Base-by-base conservation (phyloP, 2,329 filamentous ascomycete species). In the Aureobasidium sp. region DNA sequence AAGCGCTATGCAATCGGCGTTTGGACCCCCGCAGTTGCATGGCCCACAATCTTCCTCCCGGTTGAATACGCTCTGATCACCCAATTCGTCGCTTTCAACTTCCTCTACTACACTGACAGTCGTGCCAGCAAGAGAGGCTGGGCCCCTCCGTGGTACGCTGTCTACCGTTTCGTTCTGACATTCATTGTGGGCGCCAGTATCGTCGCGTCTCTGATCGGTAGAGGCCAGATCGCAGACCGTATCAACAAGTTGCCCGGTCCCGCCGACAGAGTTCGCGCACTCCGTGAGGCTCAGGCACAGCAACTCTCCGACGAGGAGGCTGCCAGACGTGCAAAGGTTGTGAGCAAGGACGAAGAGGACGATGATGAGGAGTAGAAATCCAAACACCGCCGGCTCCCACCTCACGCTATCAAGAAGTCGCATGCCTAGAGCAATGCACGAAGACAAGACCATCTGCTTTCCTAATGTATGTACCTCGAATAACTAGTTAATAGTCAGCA, bases 81-180 rank as follows among this genome's bases (percentile, higher is more conserved):
- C 3, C 92, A 97, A 73, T 96, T 97, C 78, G 75, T 87, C 60
- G 87, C 90, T 41, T 97, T 97, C 75, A 88, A 87, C 62, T 86
- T 86, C 68, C 82, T 96, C 64, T 97, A 96, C 80, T 93, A 93
- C 73, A 86, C 86, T 64, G 92, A 97, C 72, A 81, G 88, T 8
- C 83, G 86, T 32, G 90, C 90, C 15, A 83, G 87, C 9, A 81
- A 82, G 57, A 79, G 81, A 44, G 92, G 92, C 67, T 94, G 89
- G 87, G 87, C 88, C 2, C 92, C 92, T 27, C 72, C 80, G 41
- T 97, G 92, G 92, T 97, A 96, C 74, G 83, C 81, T 64, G 89
- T 87, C 55, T 97, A 97, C 79, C 90, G 93, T 37, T 97, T 96
- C 75, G 87, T 96, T 9, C 81, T 97, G 68, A 97, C 93, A 2